Percentiles rank a stretch among this genome's conserved stretches.
phyloP scores from a whole-genome alignment of 2,329 filamentous ascomycete genomes.

The Eurotiales sp. region DNA sequence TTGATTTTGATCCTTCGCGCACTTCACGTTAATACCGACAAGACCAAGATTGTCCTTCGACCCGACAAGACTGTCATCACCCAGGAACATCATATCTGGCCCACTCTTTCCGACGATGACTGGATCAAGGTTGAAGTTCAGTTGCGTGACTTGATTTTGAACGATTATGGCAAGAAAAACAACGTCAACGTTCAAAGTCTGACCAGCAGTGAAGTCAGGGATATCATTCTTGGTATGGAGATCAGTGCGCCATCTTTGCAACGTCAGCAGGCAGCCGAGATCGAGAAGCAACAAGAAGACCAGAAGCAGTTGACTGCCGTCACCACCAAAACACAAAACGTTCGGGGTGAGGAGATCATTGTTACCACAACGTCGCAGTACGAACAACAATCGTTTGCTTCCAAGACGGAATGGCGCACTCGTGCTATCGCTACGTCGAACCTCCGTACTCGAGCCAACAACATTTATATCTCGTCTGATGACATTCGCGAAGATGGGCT shows the following conservation, averaged over 20 bases:
- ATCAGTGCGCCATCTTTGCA: conserved; percentile 98
- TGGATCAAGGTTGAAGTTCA: conserved; percentile 99
- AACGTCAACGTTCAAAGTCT: conserved; percentile 97
- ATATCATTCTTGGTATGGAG: conserved; percentile 99
- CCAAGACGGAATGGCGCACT: conserved; percentile 98
- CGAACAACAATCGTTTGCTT: conserved; percentile 95
- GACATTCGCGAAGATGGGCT: conserved; percentile 84
- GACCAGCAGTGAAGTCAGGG: conserved; percentile 93
- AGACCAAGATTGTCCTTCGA: conserved; percentile 90
- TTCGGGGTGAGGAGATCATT: conserved; percentile 94
- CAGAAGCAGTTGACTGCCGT: conserved; percentile 95
- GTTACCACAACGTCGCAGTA: conserved; percentile 98
- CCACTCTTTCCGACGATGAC: conserved; percentile 85
- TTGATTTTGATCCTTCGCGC: conserved; percentile 89
- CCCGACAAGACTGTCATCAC: conserved; percentile 98
- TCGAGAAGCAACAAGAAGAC: conserved; percentile 98
- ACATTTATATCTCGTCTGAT: conserved; percentile 97
- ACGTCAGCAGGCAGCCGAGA: conserved; percentile 95
- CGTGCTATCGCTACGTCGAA: conserved; percentile 95
- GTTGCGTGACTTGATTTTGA: conserved; percentile 89
- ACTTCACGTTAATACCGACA: conserved; percentile 95
- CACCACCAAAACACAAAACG: conserved; percentile 96
- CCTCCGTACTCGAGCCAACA: conserved; percentile 87
- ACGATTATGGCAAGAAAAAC: conserved; percentile 99
- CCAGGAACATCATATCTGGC: conserved; percentile 98